phyloP scores from a whole-genome alignment of 148 eudicot species.

The Camellia sinensis region DNA sequence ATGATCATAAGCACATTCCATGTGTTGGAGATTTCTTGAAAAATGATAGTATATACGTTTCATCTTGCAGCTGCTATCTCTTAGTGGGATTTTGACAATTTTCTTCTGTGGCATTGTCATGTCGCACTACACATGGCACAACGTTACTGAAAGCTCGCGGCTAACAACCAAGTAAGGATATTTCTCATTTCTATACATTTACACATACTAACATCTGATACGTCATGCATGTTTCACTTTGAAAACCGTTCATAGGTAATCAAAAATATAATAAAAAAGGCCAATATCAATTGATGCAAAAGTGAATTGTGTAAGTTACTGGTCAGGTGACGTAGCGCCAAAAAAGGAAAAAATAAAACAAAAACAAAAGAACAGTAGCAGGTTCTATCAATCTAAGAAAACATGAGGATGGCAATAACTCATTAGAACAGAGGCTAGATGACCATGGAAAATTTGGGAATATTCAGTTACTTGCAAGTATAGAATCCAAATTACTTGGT shows the following conservation, averaged over 20 bases:
- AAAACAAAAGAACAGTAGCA: not conserved
- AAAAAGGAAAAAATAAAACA: not conserved
- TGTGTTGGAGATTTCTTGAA: not conserved
- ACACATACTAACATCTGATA: not conserved
- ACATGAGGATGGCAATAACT: not conserved
- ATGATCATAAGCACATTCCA: not conserved
- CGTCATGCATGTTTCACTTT: not conserved
- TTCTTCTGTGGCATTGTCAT: slow-evolving; percentile 74
- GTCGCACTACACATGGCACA: slow-evolving; percentile 91
- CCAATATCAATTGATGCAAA: not conserved
- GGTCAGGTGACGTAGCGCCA: not conserved
- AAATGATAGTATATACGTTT: slow-evolving; percentile 2
- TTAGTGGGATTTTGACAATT: slow-evolving; percentile 76
- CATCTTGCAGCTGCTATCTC: slow-evolving; percentile 57
- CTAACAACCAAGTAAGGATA: slow-evolving; percentile 68
- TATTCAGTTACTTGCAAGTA: not conserved
- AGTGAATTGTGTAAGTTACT: not conserved
- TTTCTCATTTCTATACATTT: not conserved
- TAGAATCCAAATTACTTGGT: not conserved
- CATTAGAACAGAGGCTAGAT: not conserved
- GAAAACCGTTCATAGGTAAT: not conserved
- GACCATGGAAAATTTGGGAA: not conserved
- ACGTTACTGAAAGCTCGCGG: slow-evolving; percentile 76
- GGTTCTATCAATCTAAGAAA: not conserved
- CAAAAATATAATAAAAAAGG: not conserved